These are phyloP conservation scores for Amylostereum areolatum DNA, from an alignment of 1,284 basidiomycete genomes.

Conservation along the genomic window DNA sequence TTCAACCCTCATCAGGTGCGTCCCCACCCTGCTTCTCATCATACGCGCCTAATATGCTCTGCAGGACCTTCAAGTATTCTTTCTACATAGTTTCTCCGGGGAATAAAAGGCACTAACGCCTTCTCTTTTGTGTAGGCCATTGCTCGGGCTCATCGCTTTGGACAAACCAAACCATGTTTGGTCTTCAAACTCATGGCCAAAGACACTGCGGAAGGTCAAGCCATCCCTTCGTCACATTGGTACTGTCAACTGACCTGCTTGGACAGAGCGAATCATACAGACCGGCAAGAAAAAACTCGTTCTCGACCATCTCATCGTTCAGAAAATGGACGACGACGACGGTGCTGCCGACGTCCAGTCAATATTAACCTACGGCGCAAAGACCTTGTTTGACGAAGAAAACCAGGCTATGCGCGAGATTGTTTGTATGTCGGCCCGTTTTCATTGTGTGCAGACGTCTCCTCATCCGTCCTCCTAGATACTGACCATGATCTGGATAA, in stretches of 20 bases:
- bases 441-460: neutral
- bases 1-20: conserved; percentile 89
- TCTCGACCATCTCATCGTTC: conserved; percentile 87
- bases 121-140: conserved; percentile 58
- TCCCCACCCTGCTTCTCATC: conserved; percentile 7
- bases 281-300: conserved; percentile 88
- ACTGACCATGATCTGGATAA: conserved; percentile 75
- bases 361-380: conserved; percentile 79
- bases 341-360: conserved; percentile 72
- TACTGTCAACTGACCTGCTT: conserved; percentile 3
- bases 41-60: conserved; percentile 1
- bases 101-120: neutral
- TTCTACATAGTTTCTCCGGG: conserved; percentile 5
- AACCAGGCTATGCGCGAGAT: conserved; percentile 55
- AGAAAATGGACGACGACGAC: conserved; percentile 84
- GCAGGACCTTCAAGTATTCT: conserved; percentile 65
- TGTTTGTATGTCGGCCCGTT: conserved; percentile 40
- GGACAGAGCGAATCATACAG: conserved; percentile 78
- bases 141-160: conserved; percentile 81
- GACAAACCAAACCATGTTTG: conserved; percentile 76
- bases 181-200: conserved; percentile 93
- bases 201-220: conserved; percentile 78
- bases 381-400: conserved; percentile 68
- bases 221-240: neutral
- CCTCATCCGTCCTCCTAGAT: conserved; percentile 36